Base-by-base conservation (phyloP, 495 filamentous ascomycete species). In the Lepraria neglecta region DNA sequence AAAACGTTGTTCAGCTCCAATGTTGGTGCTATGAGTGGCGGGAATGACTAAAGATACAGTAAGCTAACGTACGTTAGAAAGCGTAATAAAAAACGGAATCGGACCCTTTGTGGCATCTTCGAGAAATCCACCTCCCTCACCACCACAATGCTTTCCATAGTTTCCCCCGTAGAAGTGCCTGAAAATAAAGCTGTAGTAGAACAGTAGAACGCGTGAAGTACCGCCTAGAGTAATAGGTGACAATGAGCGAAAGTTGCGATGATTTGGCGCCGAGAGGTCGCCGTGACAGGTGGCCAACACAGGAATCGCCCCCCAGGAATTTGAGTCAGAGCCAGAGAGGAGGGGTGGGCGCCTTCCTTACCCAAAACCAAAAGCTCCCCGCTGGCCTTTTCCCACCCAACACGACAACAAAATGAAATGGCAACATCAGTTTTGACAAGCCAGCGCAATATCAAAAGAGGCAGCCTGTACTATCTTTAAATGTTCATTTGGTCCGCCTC, bases 341-440 rank as follows among this genome's bases (percentile, higher is more conserved):
- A 35, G 31, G 51, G 51, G 33, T 56, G 42, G 43, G 51, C 45
- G 47, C 42, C 38, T 50, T 31, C 60, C 40, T 40, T 27, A 53
- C 47, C 56, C 44, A 59, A 66, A 66, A 55, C 43, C 17, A 31
- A 12, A 43, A 30, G 24, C 46, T 45, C 48, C 42, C 56, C 55
- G 46, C 55, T 56, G 55, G 21, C 38, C 44, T 50, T 57, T 48
- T 40, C 46, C 55, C 24, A 59, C 47, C 55, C 42, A 46, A 61
- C 48, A 58, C 30, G 54, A 58, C 55, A 44, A 53, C 54, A 57
- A 64, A 19, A 62, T 62, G 52, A 47, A 61, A 50, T 35, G 60
- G 55, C 59, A 47, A 42, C 17, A 48, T 43, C 53, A 15, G 12
- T 28, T 19, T 2, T 54, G 12, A 46, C 44, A 50, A 48, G 50